Evolutionary conservation across 495 filamentous ascomycete species (phyloP).

Genomic region (Bathelium albidoporum): DNA sequence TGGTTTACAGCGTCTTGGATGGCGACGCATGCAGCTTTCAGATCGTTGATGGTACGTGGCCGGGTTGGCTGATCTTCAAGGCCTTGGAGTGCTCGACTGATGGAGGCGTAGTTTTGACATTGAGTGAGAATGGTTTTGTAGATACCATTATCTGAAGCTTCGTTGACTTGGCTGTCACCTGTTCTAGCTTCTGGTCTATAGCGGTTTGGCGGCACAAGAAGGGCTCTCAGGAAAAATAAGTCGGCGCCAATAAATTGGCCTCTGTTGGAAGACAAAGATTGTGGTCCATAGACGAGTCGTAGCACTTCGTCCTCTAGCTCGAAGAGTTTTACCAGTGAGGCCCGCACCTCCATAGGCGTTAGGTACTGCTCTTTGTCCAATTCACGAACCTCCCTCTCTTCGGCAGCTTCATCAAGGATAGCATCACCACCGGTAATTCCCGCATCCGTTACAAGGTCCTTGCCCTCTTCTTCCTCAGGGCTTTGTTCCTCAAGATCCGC

Average conservation of each 20-base stretch:
- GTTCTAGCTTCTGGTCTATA: constrained; percentile 83
- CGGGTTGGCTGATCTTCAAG: constrained; percentile 33
- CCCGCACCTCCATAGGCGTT: constrained; percentile 64
- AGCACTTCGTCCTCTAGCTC: constrained; percentile 76
- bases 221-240: constrained; percentile 83
- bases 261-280: constrained; percentile 41
- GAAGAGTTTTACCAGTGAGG: constrained; percentile 67
- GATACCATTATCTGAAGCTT: constrained; percentile 72
- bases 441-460: constrained; percentile 32
- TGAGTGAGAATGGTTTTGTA: constrained; percentile 70
- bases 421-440: constrained; percentile 17
- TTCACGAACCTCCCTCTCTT: constrained; percentile 36
- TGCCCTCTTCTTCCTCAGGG: constrained; percentile 35
- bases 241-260: constrained; percentile 51
- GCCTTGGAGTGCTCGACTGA: constrained; percentile 59
- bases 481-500: constrained; percentile 48
- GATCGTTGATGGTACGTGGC: constrained; percentile 46
- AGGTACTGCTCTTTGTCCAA: constrained; percentile 49
- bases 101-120: constrained; percentile 59
- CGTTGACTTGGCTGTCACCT: constrained; percentile 65
- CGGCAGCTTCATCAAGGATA: constrained; percentile 36
- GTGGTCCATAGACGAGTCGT: constrained; percentile 68
- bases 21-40: constrained; percentile 61
- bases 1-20: constrained; percentile 88
- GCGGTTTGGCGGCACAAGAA: constrained; percentile 84